Evolutionary conservation across 106 monocot species (phyloP).

Genomic region (Alisma plantagoaquatica): DNA sequence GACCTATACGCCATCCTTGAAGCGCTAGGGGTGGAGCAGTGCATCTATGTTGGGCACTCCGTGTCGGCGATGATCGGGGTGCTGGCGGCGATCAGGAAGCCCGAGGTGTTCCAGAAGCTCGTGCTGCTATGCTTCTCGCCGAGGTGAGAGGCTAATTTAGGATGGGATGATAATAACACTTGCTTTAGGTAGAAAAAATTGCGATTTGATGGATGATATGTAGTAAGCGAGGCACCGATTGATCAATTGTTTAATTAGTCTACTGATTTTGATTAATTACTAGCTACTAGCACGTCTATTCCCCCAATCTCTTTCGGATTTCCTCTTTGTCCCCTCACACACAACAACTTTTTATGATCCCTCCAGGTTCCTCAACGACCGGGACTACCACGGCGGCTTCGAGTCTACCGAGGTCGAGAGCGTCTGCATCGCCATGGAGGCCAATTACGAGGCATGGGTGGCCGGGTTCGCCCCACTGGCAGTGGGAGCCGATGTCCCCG

Average conservation of each 20-base stretch:
- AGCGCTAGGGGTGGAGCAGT: constrained; percentile 49
- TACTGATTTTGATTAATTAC: too few relatives aligned
- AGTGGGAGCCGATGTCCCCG: constrained; percentile 90
- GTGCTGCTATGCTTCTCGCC: constrained; percentile 86
- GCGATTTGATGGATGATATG: too few relatives aligned
- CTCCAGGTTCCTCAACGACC: constrained; percentile 72
- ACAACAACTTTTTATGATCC: too few relatives aligned
- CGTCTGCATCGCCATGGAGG: constrained; percentile 74
- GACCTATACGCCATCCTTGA: constrained; percentile 75
- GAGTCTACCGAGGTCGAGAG: constrained; percentile 60
- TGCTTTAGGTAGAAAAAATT: too few relatives aligned
- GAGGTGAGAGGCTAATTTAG: constrained; percentile 18
- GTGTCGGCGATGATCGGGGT: constrained; percentile 96
- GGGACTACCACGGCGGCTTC: constrained; percentile 85
- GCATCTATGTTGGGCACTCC: constrained; percentile 90
- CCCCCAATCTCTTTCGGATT: too few relatives aligned
- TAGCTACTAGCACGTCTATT: too few relatives aligned
- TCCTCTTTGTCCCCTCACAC: too few relatives aligned
- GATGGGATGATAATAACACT: too few relatives aligned
- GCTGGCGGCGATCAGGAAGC: constrained; percentile 71
- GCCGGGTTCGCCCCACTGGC: constrained; percentile 82
- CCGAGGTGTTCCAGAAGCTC: constrained; percentile 72
- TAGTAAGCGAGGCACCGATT: too few relatives aligned
- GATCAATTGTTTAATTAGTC: too few relatives aligned
- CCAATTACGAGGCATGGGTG: constrained; percentile 96